A percentile compares a stretch with the other conserved stretches of the same genome.
Conservation (phyloP, 345 rosid genomes). For the Euphorbia tirucalli region DNA sequence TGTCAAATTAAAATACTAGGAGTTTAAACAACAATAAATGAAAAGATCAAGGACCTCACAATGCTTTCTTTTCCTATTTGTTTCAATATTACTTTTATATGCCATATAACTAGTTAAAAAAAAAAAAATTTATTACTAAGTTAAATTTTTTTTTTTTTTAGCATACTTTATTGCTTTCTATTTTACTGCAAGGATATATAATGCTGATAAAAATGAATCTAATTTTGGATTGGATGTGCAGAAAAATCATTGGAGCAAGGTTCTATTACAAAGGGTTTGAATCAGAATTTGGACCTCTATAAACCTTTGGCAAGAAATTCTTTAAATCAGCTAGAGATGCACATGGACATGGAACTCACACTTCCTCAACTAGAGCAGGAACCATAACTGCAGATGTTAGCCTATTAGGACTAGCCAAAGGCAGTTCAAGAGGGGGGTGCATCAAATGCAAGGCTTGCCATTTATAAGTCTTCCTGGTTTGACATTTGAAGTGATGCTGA, state of each 20-base stretch:
- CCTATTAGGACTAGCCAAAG: slow-evolving; percentile 44
- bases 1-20: too few species aligned
- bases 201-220: too few species aligned
- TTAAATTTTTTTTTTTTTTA: too few species aligned
- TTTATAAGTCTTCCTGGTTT: slow-evolving; percentile 53
- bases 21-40: too few species aligned
- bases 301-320: slow-evolving; percentile 25
- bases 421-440: slow-evolving; percentile 51
- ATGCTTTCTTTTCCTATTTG: too few species aligned
- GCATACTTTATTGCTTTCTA: too few species aligned
- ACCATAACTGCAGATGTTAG: slow-evolving; percentile 33
- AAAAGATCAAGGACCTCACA: too few species aligned
- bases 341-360: slow-evolving; percentile 50
- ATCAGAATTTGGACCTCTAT: slow-evolving; percentile 41
- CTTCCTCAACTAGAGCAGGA: slow-evolving; percentile 43
- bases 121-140: too few species aligned
- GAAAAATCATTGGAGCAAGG: slow-evolving; percentile 51
- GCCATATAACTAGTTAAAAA: too few species aligned
- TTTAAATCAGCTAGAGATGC: slow-evolving; percentile 43
- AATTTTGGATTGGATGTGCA: slow-evolving; percentile 20
- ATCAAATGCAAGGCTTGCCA: slow-evolving; percentile 46
- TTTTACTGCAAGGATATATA: too few species aligned
- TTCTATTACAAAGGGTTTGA: slow-evolving; percentile 42
- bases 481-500: slow-evolving; percentile 39
- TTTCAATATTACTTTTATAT: too few species aligned